Evolutionary conservation across 2,329 filamentous ascomycete genomes (phyloP), one percentile per base, ranked within the genome.

Genomic region (Neonectria hederae): DNA sequence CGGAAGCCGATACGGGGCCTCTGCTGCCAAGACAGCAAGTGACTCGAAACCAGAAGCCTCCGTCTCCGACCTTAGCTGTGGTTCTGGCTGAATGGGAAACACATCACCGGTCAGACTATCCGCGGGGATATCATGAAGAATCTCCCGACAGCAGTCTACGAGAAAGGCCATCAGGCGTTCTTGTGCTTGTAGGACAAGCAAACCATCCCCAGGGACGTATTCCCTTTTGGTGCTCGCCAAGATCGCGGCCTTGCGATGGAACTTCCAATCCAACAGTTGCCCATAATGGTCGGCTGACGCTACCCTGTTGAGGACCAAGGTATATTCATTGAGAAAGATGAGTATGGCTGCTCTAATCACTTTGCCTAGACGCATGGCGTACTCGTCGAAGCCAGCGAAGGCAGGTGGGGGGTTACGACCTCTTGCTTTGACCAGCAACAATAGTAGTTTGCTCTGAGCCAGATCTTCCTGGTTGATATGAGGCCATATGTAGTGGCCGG

Each of bases 401-500:
- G 72, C 65, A 8, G 76, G 71, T 0, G 86, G 86, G 0, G 70
- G 63, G 59, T 86, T 69, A 0, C 83, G 80, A 5, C 79, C 86
- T 7, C 87, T 79, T 0, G 85, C 74, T 59, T 87, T 86, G 11
- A 90, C 71, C 21, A 89, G 76, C 7, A 89, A 72, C 0, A 80
- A 77, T 9, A 90, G 69, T 0, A 75, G 63, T 52, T 81, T 83
- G 0, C 80, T 72, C 22, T 81, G 77, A 0, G 69, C 55, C 0
- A 90, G 76, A 67, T 89, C 87, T 59, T 89, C 84, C 43, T 85
- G 77, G 66, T 89, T 90, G 71, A 89, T 82, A 49, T 83, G 79
- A 0, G 87, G 87, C 79, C 81, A 87, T 45, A 86, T 72, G 63
- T 76, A 86, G 9, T 75, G 58, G 6, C 81, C 77, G 8, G 61